phyloP scores from a whole-genome alignment of 768 basidiomycete genomes.

The Candolleomyces efflorescens region DNA sequence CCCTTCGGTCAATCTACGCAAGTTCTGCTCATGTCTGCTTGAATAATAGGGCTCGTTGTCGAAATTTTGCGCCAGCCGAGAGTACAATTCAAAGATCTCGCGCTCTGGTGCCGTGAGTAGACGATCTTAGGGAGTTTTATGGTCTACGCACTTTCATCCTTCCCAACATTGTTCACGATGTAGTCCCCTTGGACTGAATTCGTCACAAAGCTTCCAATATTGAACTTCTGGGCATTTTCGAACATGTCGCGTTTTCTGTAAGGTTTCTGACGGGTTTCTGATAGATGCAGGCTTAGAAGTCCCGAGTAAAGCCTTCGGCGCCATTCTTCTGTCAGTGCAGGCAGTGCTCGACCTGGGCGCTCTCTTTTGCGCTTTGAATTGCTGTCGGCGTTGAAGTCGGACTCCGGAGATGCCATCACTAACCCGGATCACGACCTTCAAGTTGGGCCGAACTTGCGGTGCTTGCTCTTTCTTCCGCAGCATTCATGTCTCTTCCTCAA shows the following conservation, averaged over 20 bases:
- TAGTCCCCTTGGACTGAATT: background rate
- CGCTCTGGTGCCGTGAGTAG: background rate
- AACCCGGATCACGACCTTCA: too few relatives aligned
- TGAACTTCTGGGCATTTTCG: background rate
- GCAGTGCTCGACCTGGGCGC: too few relatives aligned
- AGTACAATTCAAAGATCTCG: background rate
- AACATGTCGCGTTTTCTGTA: background rate
- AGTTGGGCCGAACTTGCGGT: too few relatives aligned
- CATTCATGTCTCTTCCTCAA: too few relatives aligned
- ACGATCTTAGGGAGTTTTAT: background rate
- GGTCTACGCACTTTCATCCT: background rate
- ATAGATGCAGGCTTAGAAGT: too few relatives aligned
- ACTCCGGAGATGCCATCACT: too few relatives aligned
- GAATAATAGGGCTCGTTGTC: background rate
- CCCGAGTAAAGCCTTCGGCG: too few relatives aligned
- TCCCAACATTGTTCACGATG: background rate
- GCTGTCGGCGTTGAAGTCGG: too few relatives aligned
- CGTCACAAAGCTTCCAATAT: background rate
- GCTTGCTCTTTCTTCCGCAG: too few relatives aligned
- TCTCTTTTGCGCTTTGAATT: too few relatives aligned
- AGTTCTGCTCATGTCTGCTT: background rate
- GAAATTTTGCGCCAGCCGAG: background rate
- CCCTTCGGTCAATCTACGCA: background rate
- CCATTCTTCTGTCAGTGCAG: too few relatives aligned
- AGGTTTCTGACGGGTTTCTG: too few relatives aligned